These are phyloP conservation scores for Botrytis byssoidea DNA, from an alignment of 2,329 filamentous ascomycete species.

Conservation along the genomic window DNA sequence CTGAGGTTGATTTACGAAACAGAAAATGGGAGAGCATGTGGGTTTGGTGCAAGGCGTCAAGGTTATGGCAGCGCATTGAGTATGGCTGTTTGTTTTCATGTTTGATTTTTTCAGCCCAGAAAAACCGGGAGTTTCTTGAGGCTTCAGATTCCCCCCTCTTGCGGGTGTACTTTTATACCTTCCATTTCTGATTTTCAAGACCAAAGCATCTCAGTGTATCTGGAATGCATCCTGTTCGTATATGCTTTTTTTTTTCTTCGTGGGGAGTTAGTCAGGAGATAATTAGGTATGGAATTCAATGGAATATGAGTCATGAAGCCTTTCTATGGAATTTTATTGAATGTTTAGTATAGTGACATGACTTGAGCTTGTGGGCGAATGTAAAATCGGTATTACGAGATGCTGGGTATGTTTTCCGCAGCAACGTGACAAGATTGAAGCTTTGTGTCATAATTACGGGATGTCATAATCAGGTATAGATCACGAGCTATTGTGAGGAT, in stretches of 20 bases:
- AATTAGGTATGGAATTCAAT: neutral
- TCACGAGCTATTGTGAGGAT: neutral
- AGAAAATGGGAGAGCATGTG: conserved; percentile 28
- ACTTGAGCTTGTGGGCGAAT: neutral
- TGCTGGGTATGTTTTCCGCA: neutral
- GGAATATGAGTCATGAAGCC: neutral
- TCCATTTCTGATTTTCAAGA: neutral
- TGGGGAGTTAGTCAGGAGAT: conserved; percentile 1
- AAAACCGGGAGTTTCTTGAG: conserved; percentile 5
- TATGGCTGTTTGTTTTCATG: conserved; percentile 28
- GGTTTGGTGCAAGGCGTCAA: conserved; percentile 30
- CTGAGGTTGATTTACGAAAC: conserved; percentile 13
- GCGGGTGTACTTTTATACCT: conserved; percentile 31
- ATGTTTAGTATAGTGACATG: neutral
- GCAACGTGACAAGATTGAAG: neutral
- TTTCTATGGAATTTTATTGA: neutral
- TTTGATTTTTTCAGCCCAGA: conserved; percentile 14
- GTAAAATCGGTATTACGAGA: neutral
- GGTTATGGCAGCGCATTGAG: conserved; percentile 25
- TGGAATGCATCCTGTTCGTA: conserved; percentile 1
- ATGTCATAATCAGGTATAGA: neutral
- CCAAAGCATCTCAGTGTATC: conserved; percentile 3
- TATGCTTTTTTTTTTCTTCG: neutral
- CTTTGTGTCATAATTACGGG: neutral
- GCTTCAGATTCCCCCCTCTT: conserved; percentile 1